These are phyloP conservation scores for Agapanthus africanus DNA, from an alignment of 106 monocot genomes.

Conservation along the genomic window DNA sequence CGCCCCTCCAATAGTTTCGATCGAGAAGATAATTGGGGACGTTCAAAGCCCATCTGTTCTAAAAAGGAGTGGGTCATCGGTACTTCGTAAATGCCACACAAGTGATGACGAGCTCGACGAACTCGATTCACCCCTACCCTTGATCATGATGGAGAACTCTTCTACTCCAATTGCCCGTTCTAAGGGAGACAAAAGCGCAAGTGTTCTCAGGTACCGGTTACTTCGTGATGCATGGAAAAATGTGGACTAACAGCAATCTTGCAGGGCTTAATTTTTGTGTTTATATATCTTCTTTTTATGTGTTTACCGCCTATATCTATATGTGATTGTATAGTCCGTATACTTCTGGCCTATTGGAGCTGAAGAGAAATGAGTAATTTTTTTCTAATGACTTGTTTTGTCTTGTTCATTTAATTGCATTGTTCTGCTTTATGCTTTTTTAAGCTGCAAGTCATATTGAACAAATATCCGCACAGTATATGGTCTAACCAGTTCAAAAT, in stretches of 20 bases:
- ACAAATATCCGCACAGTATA: no score
- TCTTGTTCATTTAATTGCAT: no score
- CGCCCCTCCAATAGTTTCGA: slow-evolving; percentile 41
- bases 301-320: not conserved
- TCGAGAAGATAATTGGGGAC: slow-evolving; percentile 43
- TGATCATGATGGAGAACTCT: slow-evolving; percentile 31
- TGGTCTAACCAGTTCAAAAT: no score
- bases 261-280: not conserved
- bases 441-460: no score
- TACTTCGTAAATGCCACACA: slow-evolving; percentile 56
- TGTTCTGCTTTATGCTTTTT: no score
- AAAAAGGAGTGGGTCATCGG: slow-evolving; percentile 37
- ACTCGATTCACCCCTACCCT: slow-evolving; percentile 54
- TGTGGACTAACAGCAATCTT: slow-evolving; percentile 18
- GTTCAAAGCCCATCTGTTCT: slow-evolving; percentile 12
- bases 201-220: slow-evolving; percentile 55
- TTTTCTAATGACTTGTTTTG: no score
- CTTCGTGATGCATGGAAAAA: slow-evolving; percentile 68
- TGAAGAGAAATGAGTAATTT: not conserved
- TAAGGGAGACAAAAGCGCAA: slow-evolving; percentile 14
- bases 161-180: slow-evolving; percentile 4
- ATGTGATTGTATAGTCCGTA: slow-evolving; percentile 6
- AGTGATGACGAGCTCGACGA: slow-evolving; percentile 95
- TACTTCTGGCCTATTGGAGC: not conserved
- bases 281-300: not conserved